phyloP scores from a whole-genome alignment of 345 rosid genomes.

The Limnanthes douglasii region DNA sequence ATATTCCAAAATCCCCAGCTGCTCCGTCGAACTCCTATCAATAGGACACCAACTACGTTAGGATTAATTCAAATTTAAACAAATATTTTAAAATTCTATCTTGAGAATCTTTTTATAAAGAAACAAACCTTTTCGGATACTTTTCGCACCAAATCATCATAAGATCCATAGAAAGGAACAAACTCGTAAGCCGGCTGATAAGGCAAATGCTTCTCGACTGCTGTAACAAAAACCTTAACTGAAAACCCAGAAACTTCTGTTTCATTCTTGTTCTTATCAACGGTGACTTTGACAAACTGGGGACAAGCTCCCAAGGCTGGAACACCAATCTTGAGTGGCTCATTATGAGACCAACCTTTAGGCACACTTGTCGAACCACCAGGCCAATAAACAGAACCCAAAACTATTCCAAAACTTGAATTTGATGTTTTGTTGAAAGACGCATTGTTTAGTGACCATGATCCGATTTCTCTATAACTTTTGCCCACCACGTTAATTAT shows the following conservation, averaged over 20 bases:
- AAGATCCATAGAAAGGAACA: slow-evolving; percentile 14
- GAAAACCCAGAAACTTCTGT: slow-evolving; percentile 15
- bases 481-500: slow-evolving; percentile 17
- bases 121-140: slow-evolving; percentile 11
- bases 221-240: slow-evolving; percentile 14
- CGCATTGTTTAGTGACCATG: slow-evolving; percentile 14
- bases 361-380: slow-evolving; percentile 14
- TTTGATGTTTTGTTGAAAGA: slow-evolving; percentile 4
- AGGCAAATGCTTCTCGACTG: slow-evolving; percentile 9
- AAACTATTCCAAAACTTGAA: neutral
- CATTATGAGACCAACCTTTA: slow-evolving; percentile 6
- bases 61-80: too few relatives aligned
- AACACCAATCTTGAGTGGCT: slow-evolving; percentile 14
- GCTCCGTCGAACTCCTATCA: slow-evolving; percentile 19
- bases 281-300: slow-evolving; percentile 13
- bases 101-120: neutral
- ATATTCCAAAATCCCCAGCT: slow-evolving; percentile 15
- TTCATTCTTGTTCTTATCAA: slow-evolving; percentile 1
- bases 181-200: slow-evolving; percentile 7
- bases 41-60: too few relatives aligned
- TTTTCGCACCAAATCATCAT: slow-evolving; percentile 17
- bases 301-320: slow-evolving; percentile 15
- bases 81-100: too few relatives aligned
- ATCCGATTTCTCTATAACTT: slow-evolving; percentile 14
- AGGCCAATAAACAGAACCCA: slow-evolving; percentile 15